Conservation (phyloP, 2,329 filamentous ascomycete species). For the Alternaria ventricosa region DNA sequence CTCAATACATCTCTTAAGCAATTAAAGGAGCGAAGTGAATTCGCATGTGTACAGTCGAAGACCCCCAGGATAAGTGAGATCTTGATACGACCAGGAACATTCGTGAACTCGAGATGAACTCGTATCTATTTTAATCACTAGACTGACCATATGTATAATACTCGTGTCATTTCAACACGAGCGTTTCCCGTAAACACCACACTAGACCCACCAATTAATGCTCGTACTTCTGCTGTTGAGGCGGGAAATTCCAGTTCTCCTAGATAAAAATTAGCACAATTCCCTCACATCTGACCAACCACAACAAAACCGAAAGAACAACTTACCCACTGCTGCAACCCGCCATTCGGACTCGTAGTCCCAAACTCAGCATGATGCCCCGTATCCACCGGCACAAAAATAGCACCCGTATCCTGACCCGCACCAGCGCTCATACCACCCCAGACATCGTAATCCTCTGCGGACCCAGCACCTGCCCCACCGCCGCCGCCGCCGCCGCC, state of each 20-base stretch:
- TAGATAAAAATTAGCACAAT: constrained; percentile 7
- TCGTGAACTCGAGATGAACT: not conserved
- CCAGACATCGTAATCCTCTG: constrained; percentile 39
- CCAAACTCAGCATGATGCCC: constrained; percentile 21
- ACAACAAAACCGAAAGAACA: not conserved
- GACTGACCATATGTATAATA: not conserved
- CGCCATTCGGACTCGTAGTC: constrained; percentile 34
- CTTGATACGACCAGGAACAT: not conserved
- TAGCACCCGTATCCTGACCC: constrained; percentile 38
- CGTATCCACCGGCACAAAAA: constrained; percentile 46
- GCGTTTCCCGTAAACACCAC: not conserved
- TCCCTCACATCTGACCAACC: not conserved
- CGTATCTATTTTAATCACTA: not conserved
- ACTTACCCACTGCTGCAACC: constrained; percentile 43
- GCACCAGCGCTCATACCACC: constrained; percentile 25
- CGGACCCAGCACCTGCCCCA: not conserved
- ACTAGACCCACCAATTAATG: constrained; percentile 3
- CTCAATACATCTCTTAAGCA: not conserved
- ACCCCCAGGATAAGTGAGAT: not conserved
- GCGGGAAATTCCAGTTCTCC: constrained; percentile 40
- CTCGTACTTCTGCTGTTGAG: constrained; percentile 30
- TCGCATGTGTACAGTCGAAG: not conserved
- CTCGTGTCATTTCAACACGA: not conserved
- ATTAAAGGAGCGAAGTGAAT: not conserved
- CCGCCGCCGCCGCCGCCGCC: constrained; percentile 8